Evolutionary conservation across 2,329 filamentous ascomycete species (phyloP).

Genomic region (Canariomyces notabilis): DNA sequence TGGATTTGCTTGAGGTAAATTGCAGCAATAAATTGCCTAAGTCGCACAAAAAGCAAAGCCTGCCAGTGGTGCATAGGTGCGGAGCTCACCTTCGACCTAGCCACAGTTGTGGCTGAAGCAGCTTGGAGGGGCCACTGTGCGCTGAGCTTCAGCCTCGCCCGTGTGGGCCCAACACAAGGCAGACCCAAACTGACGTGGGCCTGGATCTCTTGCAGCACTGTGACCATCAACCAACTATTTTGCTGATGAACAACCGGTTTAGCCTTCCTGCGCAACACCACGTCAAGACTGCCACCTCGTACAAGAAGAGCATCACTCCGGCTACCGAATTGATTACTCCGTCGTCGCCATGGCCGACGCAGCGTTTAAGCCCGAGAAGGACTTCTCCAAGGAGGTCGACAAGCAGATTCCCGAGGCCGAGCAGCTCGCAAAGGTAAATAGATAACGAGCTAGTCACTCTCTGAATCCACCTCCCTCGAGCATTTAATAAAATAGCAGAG

Average conservation of each 20-base stretch:
- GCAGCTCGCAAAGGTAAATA: conserved; percentile 82
- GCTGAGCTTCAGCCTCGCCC: conserved; percentile 8
- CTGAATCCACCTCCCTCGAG: too few relatives aligned
- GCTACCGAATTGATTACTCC: background rate
- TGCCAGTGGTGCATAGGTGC: too few relatives aligned
- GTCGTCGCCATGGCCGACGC: conserved; percentile 68
- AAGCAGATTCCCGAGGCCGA: conserved; percentile 85
- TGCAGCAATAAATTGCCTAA: too few relatives aligned
- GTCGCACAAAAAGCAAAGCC: too few relatives aligned
- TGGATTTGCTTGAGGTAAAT: too few relatives aligned
- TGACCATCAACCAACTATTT: conserved; percentile 2
- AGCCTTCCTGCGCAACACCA: background rate
- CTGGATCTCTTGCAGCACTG: conserved; percentile 1
- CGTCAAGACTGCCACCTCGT: background rate
- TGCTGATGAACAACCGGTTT: conserved; percentile 7
- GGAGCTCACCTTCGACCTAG: too few relatives aligned
- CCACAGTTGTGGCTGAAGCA: conserved; percentile 10
- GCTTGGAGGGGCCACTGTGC: background rate
- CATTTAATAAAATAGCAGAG: too few relatives aligned
- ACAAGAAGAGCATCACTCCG: background rate
- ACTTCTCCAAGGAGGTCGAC: conserved; percentile 96
- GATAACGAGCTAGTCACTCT: too few relatives aligned
- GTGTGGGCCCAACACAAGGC: conserved; percentile 14
- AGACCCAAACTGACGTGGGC: conserved; percentile 16
- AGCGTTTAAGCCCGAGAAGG: conserved; percentile 90